These are phyloP conservation scores for Adansonia madagascariensis DNA, from an alignment of 441 rosid species.

Conservation along the genomic window DNA sequence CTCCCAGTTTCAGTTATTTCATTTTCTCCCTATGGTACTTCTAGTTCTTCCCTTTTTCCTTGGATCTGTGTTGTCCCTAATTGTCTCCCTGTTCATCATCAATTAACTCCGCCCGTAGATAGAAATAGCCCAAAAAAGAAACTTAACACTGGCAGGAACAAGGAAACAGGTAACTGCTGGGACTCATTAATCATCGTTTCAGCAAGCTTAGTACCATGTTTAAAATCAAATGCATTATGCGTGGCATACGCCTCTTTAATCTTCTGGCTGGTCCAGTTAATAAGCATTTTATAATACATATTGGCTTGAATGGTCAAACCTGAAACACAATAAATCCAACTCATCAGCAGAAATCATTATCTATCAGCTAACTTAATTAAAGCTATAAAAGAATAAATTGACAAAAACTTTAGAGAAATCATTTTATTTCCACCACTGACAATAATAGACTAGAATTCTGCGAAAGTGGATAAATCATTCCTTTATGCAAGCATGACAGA, in stretches of 20 bases:
- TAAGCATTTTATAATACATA: slow-evolving; percentile 95
- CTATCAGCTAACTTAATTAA: neutral
- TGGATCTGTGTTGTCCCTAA: slow-evolving; percentile 10
- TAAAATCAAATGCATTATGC: slow-evolving; percentile 86
- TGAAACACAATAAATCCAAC: slow-evolving; percentile 39
- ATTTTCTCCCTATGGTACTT: neutral
- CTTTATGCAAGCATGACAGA: neutral
- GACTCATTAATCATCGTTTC: neutral
- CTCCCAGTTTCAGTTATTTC: neutral
- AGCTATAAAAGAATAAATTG: neutral
- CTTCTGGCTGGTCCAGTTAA: slow-evolving; percentile 95
- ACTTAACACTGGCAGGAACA: neutral
- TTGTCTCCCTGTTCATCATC: neutral
- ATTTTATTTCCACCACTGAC: neutral
- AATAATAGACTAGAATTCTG: neutral
- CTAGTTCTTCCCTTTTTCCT: neutral
- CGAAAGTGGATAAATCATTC: neutral
- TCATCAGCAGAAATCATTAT: slow-evolving; percentile 18
- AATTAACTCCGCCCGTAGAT: neutral
- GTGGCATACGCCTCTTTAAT: slow-evolving; percentile 73
- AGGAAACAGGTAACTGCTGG: neutral
- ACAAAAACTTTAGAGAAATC: neutral
- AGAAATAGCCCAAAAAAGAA: too few relatives aligned
- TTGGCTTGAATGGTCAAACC: slow-evolving; percentile 98
- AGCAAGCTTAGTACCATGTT: slow-evolving; percentile 60